Evolutionary conservation across 129 eudicot genomes (phyloP).

Genomic region (Logfia minima): DNA sequence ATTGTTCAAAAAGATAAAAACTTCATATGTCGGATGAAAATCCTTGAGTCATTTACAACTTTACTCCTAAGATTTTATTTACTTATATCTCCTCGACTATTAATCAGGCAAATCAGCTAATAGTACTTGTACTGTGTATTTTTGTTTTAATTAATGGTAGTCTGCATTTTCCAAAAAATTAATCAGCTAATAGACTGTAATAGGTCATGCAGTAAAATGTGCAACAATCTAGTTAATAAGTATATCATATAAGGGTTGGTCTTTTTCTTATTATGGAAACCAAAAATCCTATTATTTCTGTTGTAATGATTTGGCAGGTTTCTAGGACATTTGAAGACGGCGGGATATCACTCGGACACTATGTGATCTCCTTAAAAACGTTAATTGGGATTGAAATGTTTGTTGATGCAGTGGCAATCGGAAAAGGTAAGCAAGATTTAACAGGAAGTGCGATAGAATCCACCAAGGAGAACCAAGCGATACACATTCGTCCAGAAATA

Average conservation of each 20-base stretch:
- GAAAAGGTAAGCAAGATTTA: conserved; percentile 71
- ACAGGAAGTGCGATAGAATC: conserved; percentile 56
- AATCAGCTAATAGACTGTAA: neutral
- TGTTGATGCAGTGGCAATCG: conserved; percentile 69
- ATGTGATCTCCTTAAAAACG: conserved; percentile 44
- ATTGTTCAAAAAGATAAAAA: neutral
- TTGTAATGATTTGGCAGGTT: conserved; percentile 47
- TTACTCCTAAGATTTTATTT: neutral
- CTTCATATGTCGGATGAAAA: no score
- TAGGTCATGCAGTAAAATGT: neutral
- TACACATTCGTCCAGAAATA: conserved; percentile 45
- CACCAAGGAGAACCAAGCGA: conserved; percentile 43
- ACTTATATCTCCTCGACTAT: no score
- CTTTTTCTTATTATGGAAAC: neutral
- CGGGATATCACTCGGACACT: conserved; percentile 51
- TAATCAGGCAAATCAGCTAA: neutral
- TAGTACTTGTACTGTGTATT: no score
- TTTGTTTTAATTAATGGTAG: no score
- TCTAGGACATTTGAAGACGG: conserved; percentile 53
- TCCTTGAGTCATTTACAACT: neutral
- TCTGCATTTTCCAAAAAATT: no score
- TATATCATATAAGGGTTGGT: neutral
- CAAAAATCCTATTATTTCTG: neutral
- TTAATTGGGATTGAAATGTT: conserved; percentile 54
- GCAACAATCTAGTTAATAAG: neutral